Evolutionary conservation across 768 basidiomycete genomes (phyloP).

Genomic region (Trametes maxima): DNA sequence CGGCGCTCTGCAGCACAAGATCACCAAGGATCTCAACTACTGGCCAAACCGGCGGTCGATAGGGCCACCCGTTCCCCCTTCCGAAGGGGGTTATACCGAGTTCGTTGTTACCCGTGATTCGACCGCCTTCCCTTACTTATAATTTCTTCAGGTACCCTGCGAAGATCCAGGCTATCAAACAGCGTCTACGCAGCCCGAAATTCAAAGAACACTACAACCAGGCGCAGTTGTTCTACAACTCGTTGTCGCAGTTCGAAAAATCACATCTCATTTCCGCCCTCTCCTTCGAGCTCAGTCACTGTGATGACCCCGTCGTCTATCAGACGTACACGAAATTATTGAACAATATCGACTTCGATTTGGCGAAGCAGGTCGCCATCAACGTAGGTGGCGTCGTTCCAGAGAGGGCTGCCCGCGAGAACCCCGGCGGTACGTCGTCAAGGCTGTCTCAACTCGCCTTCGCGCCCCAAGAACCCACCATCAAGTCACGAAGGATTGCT

Average conservation of each 20-base stretch:
- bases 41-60: conserved; percentile 74
- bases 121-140: background rate
- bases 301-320: conserved; percentile 75
- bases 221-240: conserved; percentile 83
- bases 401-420: conserved; percentile 47
- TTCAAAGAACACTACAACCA: conserved; percentile 82
- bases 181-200: conserved; percentile 66
- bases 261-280: conserved; percentile 69
- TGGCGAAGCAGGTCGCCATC: conserved; percentile 68
- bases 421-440: conserved; percentile 58
- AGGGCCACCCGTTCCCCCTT: conserved; percentile 48
- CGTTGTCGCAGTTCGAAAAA: conserved; percentile 67
- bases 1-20: conserved; percentile 58
- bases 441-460: conserved; percentile 64
- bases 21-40: conserved; percentile 72
- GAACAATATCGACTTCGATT: conserved; percentile 71
- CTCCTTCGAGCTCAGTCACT: conserved; percentile 84
- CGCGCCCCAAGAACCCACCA: conserved; percentile 55
- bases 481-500: conserved; percentile 71
- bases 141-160: conserved; percentile 44
- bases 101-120: conserved; percentile 31
- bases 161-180: conserved; percentile 55
- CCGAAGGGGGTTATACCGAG: conserved; percentile 63
- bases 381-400: conserved; percentile 66
- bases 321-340: conserved; percentile 65